phyloP scores from a whole-genome alignment of 169 alveolate genomes.

The Cryptosporidium parvum region DNA sequence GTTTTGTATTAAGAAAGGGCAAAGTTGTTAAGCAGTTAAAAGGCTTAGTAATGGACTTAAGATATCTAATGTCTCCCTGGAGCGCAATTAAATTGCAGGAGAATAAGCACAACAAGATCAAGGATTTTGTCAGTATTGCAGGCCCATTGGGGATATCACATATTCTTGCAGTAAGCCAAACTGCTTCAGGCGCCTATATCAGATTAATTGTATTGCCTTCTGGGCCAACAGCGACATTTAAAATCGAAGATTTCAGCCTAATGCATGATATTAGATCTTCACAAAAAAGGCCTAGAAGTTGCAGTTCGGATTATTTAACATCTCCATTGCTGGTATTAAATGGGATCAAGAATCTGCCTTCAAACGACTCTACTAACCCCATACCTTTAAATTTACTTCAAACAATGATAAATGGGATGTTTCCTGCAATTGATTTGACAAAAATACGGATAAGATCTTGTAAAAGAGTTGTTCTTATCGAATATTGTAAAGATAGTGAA shows the following conservation, averaged over 20 bases:
- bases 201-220: slow-evolving; percentile 77
- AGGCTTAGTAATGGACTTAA: slow-evolving; percentile 77
- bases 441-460: slow-evolving; percentile 74
- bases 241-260: slow-evolving; percentile 69
- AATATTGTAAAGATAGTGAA: slow-evolving; percentile 8
- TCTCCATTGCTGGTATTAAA: slow-evolving; percentile 79
- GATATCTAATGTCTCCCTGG: slow-evolving; percentile 79
- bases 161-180: slow-evolving; percentile 77
- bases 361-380: background rate
- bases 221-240: slow-evolving; percentile 79
- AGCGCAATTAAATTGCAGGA: slow-evolving; percentile 76
- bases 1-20: slow-evolving; percentile 77
- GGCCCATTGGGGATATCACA: slow-evolving; percentile 79
- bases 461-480: slow-evolving; percentile 77
- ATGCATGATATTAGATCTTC: slow-evolving; percentile 77
- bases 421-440: slow-evolving; percentile 77
- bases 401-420: slow-evolving; percentile 71
- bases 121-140: slow-evolving; percentile 77
- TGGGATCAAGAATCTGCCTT: slow-evolving; percentile 57
- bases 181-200: slow-evolving; percentile 77
- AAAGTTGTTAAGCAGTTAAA: slow-evolving; percentile 59
- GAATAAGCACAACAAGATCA: slow-evolving; percentile 55
- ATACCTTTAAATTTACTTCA: slow-evolving; percentile 58
- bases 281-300: slow-evolving; percentile 74
- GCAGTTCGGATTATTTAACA: slow-evolving; percentile 75